Percentiles rank a stretch among this genome's conserved stretches.
These are phyloP conservation scores for Boletales sp. DNA, from an alignment of 768 basidiomycete species.

Conservation along the genomic window DNA sequence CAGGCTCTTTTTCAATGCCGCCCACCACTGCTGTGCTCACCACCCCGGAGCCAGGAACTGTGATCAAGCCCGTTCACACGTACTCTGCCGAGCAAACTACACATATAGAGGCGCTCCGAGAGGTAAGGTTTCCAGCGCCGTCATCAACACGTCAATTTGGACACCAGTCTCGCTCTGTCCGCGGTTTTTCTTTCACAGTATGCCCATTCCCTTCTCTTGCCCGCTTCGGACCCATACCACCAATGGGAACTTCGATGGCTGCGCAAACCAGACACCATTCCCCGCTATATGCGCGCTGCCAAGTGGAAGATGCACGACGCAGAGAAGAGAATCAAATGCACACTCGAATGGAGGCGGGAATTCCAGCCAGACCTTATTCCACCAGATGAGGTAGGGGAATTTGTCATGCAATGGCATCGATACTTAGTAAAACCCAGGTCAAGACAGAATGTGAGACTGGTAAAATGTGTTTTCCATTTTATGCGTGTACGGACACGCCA, in stretches of 20 bases:
- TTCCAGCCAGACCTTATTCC: slow-evolving; percentile 81
- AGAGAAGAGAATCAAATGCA: slow-evolving; percentile 72
- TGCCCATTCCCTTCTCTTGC: slow-evolving; percentile 59
- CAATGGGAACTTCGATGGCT: slow-evolving; percentile 81
- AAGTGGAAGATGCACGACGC: slow-evolving; percentile 81
- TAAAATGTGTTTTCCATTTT: slow-evolving; percentile 63
- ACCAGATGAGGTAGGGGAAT: slow-evolving; percentile 58
- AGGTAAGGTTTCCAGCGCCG: slow-evolving; percentile 40
- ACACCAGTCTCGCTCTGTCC: not conserved
- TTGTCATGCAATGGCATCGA: not conserved
- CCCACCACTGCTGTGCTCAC: slow-evolving; percentile 50
- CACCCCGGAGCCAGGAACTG: slow-evolving; percentile 49
- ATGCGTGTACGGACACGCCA: not conserved
- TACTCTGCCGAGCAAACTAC: slow-evolving; percentile 63
- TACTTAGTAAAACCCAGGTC: slow-evolving; percentile 35
- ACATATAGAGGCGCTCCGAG: slow-evolving; percentile 56
- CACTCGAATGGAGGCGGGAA: slow-evolving; percentile 82
- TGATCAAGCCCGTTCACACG: slow-evolving; percentile 49
- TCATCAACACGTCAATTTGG: not conserved
- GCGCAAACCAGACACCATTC: slow-evolving; percentile 55
- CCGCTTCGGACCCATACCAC: slow-evolving; percentile 65
- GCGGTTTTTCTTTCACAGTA: slow-evolving; percentile 43
- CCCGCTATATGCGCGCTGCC: slow-evolving; percentile 79
- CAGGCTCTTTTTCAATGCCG: slow-evolving; percentile 27
- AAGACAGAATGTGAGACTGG: slow-evolving; percentile 79